These are phyloP conservation scores for Rhododendron mucronatum DNA, from an alignment of 148 eudicot genomes.

Conservation along the genomic window DNA sequence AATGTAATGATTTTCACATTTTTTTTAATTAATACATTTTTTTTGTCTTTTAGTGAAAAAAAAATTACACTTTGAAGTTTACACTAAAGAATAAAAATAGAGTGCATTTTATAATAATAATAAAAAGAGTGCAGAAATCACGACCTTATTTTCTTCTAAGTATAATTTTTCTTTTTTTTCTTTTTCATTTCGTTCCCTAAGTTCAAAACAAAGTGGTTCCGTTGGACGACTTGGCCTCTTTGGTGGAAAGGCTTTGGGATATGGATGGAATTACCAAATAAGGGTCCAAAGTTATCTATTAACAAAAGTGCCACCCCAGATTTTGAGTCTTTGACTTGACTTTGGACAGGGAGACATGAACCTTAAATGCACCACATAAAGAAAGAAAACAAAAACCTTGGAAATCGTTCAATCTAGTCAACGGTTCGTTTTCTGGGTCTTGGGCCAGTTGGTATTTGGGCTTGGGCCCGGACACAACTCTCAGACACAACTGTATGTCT, in stretches of 20 bases:
- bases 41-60: no score
- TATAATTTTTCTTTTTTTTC: no score
- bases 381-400: neutral
- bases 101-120: no score
- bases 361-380: neutral
- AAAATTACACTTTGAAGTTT: no score
- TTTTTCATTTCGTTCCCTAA: neutral
- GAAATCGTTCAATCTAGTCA: neutral
- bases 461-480: neutral
- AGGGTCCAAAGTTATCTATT: neutral
- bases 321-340: neutral
- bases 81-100: no score
- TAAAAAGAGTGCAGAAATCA: no score
- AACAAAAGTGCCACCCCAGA: neutral
- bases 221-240: neutral
- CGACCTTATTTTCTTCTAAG: neutral
- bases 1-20: no score
- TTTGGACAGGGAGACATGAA: neutral
- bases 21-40: no score
- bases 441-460: neutral
- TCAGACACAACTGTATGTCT: no score
- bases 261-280: neutral
- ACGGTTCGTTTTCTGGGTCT: neutral
- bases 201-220: neutral
- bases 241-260: neutral